Percentiles rank a stretch among this genome's conserved stretches.
Conservation (phyloP, 1,284 basidiomycete species). For the Cutaneotrichosporon mucoides region DNA sequence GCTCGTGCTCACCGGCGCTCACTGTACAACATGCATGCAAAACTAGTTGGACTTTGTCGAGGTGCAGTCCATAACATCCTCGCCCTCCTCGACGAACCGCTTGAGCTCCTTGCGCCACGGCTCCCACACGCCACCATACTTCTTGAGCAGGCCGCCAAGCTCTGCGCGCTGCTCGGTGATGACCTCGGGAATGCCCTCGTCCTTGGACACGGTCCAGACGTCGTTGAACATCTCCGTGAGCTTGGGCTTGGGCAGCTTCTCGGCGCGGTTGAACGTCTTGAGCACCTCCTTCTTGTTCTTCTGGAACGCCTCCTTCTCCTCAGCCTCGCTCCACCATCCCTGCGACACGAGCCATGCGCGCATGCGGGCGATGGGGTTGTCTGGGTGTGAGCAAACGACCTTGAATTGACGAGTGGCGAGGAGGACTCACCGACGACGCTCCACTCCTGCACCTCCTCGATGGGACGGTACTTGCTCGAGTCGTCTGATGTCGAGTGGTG, state of each 20-base stretch:
- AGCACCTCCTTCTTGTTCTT: constrained; percentile 69
- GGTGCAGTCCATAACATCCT: constrained; percentile 56
- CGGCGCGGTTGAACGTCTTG: constrained; percentile 70
- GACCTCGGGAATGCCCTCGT: constrained; percentile 76
- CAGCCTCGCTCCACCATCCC: constrained; percentile 78
- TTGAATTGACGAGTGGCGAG: constrained; percentile 25
- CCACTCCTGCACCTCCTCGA: constrained; percentile 79
- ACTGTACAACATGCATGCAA: constrained; percentile 6
- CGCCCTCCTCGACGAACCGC: constrained; percentile 72
- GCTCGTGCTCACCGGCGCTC: too few relatives aligned
- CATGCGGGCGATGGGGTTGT: constrained; percentile 84
- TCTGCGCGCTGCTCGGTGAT: constrained; percentile 79
- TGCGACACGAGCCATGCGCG: constrained; percentile 72
- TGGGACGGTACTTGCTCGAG: constrained; percentile 80
- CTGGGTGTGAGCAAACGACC: constrained; percentile 34
- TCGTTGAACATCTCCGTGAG: constrained; percentile 79
- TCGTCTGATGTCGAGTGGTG: constrained; percentile 95
- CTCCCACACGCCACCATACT: constrained; percentile 76
- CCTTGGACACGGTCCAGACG: constrained; percentile 57
- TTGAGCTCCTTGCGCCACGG: constrained; percentile 78
- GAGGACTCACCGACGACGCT: constrained; percentile 57
- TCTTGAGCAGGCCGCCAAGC: constrained; percentile 66
- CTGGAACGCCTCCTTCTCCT: constrained; percentile 69
- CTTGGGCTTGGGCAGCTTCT: constrained; percentile 65
- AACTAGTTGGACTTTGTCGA: constrained; percentile 24